Percentiles rank a stretch among this genome's conserved stretches.
Evolutionary conservation across 768 basidiomycete genomes (phyloP).

Genomic region (Phaffia australis): DNA sequence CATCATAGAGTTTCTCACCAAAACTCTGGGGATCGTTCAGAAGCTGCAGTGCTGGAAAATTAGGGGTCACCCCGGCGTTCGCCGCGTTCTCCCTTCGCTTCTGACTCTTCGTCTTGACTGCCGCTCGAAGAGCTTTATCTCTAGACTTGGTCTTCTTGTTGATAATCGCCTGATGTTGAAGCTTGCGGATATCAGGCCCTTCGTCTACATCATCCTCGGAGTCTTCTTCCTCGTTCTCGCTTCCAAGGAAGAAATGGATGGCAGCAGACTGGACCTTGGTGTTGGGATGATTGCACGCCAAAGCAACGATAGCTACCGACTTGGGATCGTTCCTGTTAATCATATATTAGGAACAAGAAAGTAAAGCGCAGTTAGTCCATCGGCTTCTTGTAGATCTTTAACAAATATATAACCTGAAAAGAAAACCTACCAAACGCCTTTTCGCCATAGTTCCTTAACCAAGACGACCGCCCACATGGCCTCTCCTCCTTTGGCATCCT

Average conservation of each 20-base stretch:
- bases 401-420: not conserved
- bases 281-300: constrained; percentile 86
- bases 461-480: constrained; percentile 96
- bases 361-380: not conserved
- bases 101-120: constrained; percentile 45
- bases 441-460: constrained; percentile 87
- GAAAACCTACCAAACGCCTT: constrained; percentile 63
- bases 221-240: constrained; percentile 54
- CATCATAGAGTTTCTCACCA: constrained; percentile 81
- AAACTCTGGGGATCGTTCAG: constrained; percentile 93
- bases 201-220: constrained; percentile 63
- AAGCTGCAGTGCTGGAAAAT: constrained; percentile 86
- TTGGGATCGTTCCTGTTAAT: constrained; percentile 71
- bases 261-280: constrained; percentile 90
- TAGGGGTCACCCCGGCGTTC: constrained; percentile 39
- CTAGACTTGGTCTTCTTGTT: constrained; percentile 83
- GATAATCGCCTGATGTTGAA: constrained; percentile 78
- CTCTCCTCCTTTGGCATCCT: constrained; percentile 52
- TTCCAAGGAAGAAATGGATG: constrained; percentile 91
- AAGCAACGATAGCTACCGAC: constrained; percentile 77
- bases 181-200: constrained; percentile 55
- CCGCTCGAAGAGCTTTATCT: constrained; percentile 67
- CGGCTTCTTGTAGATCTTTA: not conserved
- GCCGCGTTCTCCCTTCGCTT: constrained; percentile 38
- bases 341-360: not conserved